Conservation (phyloP, 805 yeast genomes). For the Saccharomyces eubayanus region DNA sequence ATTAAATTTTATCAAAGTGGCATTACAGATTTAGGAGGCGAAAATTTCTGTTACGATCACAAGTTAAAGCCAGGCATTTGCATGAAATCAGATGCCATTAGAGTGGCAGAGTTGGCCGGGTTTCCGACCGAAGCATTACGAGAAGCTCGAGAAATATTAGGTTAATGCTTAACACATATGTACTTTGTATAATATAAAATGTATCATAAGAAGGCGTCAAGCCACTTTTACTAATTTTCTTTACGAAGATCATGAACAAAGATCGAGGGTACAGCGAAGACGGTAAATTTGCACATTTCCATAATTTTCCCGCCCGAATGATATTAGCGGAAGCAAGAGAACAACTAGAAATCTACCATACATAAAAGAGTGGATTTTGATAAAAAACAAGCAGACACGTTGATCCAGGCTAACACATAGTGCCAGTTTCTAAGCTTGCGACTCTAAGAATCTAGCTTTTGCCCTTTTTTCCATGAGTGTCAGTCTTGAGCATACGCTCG, state of each 20-base stretch:
- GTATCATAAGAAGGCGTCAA: neutral
- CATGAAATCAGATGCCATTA: conserved; percentile 64
- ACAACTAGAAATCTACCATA: neutral
- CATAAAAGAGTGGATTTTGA: neutral
- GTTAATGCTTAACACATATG: neutral
- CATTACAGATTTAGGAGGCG: conserved; percentile 22
- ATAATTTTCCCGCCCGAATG: neutral
- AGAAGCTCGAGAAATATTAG: conserved; percentile 38
- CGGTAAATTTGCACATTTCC: neutral
- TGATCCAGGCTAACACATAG: neutral
- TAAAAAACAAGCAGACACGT: neutral
- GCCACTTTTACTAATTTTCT: neutral
- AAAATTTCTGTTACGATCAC: conserved; percentile 39
- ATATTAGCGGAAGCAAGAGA: neutral
- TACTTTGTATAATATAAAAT: conserved; percentile 1
- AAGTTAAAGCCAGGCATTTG: conserved; percentile 59
- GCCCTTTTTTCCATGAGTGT: conserved; percentile 16
- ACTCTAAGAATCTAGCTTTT: neutral
- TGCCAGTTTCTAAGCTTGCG: neutral
- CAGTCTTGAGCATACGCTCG: conserved; percentile 24
- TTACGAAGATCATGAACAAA: neutral
- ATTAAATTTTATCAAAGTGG: conserved; percentile 19
- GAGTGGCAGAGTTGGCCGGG: conserved; percentile 72
- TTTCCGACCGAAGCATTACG: conserved; percentile 55
- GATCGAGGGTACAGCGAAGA: neutral